Conservation (phyloP, 202 grass and related monocot species). For the Schoenoplectus tabernaemontani region DNA sequence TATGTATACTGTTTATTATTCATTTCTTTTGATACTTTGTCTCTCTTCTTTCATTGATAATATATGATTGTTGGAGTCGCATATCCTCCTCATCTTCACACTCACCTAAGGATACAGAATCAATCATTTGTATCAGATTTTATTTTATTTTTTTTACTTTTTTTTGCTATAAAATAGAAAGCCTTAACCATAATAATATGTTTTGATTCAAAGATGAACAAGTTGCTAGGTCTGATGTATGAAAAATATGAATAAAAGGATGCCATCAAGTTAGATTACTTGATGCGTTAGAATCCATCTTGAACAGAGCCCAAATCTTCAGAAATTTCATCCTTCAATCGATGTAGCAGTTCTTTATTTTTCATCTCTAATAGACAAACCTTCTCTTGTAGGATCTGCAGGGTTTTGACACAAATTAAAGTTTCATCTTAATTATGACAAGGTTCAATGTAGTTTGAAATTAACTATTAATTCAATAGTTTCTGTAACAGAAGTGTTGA, state of each 20-base stretch:
- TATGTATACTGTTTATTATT: no score
- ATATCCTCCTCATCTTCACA: conserved; percentile 83
- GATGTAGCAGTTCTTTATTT: no score
- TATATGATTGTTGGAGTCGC: conserved; percentile 71
- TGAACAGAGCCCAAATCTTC: conserved; percentile 44
- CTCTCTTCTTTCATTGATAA: no score
- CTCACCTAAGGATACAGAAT: conserved; percentile 37
- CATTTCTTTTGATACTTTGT: no score
- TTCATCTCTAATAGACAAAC: conserved; percentile 18
- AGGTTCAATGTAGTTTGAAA: conserved; percentile 25
- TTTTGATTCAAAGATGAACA: conserved; percentile 3
- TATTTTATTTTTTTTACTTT: no score
- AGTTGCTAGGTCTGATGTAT: background rate
- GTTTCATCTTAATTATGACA: conserved; percentile 62
- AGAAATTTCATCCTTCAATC: conserved; percentile 28
- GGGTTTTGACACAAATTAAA: conserved; percentile 17
- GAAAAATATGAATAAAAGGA: background rate
- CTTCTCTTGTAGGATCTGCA: conserved; percentile 40
- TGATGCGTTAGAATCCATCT: conserved; percentile 35
- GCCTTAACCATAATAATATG: background rate
- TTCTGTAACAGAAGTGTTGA: background rate
- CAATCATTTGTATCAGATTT: background rate
- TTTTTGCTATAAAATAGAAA: background rate
- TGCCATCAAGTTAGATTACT: conserved; percentile 29
- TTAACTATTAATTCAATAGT: background rate